Evolutionary conservation across 331 rosid species (phyloP).

Genomic region (Arachis monticola): DNA sequence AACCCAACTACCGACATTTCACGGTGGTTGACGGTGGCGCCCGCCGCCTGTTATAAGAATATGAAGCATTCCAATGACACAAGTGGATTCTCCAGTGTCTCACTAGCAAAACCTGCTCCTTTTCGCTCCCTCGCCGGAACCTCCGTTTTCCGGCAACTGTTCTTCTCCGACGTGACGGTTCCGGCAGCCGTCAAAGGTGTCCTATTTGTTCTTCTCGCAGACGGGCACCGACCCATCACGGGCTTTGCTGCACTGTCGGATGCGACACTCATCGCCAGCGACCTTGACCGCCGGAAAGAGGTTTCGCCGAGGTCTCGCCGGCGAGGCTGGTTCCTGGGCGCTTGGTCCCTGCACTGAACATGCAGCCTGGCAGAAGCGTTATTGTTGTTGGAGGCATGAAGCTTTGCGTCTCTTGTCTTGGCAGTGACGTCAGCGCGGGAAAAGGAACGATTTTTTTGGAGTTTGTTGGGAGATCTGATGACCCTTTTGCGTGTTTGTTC

Average conservation of each 20-base stretch:
- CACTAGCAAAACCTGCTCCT: conserved; percentile 39
- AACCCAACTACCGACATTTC: conserved; percentile 11
- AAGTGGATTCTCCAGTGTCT: conserved; percentile 78
- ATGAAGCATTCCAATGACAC: conserved; percentile 94
- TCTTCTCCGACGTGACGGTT: conserved; percentile 5
- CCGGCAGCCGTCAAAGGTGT: conserved; percentile 46
- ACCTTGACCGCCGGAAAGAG: conserved; percentile 57
- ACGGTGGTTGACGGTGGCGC: conserved; percentile 23
- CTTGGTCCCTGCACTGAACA: conserved; percentile 56
- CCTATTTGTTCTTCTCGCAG: conserved; percentile 57
- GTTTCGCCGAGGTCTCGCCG: conserved; percentile 50
- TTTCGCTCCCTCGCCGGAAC: conserved; percentile 35
- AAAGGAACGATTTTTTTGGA: conserved; percentile 45
- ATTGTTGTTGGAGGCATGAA: conserved; percentile 26
- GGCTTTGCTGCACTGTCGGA: conserved; percentile 40
- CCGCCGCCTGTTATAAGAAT: conserved; percentile 49
- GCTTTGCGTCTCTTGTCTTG: conserved; percentile 44
- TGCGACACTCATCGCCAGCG: conserved; percentile 50
- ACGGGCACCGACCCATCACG: conserved; percentile 54
- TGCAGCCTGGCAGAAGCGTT: conserved; percentile 48
- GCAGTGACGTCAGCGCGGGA: conserved; percentile 40
- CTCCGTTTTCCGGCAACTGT: conserved; percentile 36
- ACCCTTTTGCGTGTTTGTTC: conserved; percentile 54
- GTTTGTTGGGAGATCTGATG: conserved; percentile 53
- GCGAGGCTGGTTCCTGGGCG: conserved; percentile 41